These are phyloP conservation scores for Scedosporium aurantiacum DNA, from an alignment of 2,329 filamentous ascomycete species.

Conservation along the genomic window DNA sequence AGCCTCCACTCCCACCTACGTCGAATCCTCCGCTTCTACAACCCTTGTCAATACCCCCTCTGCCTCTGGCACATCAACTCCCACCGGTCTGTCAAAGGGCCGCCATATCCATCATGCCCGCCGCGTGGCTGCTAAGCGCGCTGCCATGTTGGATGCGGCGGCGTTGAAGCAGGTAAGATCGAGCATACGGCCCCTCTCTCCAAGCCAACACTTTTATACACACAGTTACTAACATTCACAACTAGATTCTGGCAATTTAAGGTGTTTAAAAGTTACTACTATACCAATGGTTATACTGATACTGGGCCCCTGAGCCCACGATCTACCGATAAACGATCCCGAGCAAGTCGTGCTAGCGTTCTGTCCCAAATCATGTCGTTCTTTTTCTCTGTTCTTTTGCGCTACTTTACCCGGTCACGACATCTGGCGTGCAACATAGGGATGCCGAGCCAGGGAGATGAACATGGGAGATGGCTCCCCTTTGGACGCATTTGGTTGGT, in stretches of 20 bases:
- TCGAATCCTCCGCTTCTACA: background rate
- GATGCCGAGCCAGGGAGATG: too few relatives aligned
- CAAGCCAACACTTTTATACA: too few relatives aligned
- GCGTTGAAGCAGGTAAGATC: constrained; percentile 5
- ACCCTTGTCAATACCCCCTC: background rate
- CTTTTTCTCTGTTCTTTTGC: too few relatives aligned
- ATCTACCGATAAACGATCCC: too few relatives aligned
- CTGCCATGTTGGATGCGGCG: constrained; percentile 2
- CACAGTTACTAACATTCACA: background rate
- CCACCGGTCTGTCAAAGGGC: background rate
- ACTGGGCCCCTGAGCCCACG: too few relatives aligned
- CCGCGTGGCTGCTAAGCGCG: constrained; percentile 1
- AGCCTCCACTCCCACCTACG: background rate
- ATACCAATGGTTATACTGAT: too few relatives aligned
- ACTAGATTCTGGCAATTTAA: constrained; percentile 3
- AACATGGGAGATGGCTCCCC: background rate
- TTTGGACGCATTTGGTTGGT: background rate
- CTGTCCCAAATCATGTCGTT: too few relatives aligned
- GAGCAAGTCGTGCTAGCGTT: too few relatives aligned
- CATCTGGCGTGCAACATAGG: too few relatives aligned
- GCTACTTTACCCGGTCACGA: too few relatives aligned
- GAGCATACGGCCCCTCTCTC: background rate
- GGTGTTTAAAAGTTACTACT: background rate
- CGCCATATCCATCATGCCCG: constrained; percentile 3
- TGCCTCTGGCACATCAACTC: background rate